Conservation (phyloP, 495 filamentous ascomycete genomes). For the Podospora tetraspora region DNA sequence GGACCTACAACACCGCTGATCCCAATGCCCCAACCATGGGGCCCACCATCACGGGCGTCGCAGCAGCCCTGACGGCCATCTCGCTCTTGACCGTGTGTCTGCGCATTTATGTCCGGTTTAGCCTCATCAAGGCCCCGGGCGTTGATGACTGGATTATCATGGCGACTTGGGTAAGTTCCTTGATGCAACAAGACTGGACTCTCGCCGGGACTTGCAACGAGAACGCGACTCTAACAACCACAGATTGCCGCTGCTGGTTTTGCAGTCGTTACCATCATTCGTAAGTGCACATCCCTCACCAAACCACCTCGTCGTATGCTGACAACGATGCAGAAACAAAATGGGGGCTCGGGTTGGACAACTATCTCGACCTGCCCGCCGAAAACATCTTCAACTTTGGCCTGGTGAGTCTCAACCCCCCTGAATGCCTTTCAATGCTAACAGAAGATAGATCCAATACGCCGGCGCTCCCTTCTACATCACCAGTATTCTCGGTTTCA, state of each 20-base stretch:
- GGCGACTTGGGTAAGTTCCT: constrained; percentile 30
- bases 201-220: no score
- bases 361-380: constrained; percentile 29
- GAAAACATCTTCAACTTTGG: constrained; percentile 37
- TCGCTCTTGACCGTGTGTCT: constrained; percentile 34
- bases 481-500: constrained; percentile 47
- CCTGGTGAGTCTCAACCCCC: constrained; percentile 23
- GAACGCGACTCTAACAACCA: not conserved
- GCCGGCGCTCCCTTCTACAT: constrained; percentile 42
- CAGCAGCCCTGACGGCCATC: constrained; percentile 28
- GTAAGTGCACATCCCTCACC: constrained; percentile 18
- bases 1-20: constrained; percentile 37
- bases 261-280: constrained; percentile 24
- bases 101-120: constrained; percentile 33
- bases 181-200: not conserved
- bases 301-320: not conserved
- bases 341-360: constrained; percentile 37
- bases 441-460: constrained; percentile 31
- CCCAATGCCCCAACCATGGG: constrained; percentile 35
- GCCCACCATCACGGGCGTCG: constrained; percentile 31
- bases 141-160: constrained; percentile 39
- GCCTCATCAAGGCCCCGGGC: constrained; percentile 31
- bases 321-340: constrained; percentile 30
- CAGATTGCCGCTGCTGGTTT: constrained; percentile 28
- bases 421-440: not conserved